phyloP scores from a whole-genome alignment of 1,284 basidiomycete genomes.

The Singerocomus inundabilis region DNA sequence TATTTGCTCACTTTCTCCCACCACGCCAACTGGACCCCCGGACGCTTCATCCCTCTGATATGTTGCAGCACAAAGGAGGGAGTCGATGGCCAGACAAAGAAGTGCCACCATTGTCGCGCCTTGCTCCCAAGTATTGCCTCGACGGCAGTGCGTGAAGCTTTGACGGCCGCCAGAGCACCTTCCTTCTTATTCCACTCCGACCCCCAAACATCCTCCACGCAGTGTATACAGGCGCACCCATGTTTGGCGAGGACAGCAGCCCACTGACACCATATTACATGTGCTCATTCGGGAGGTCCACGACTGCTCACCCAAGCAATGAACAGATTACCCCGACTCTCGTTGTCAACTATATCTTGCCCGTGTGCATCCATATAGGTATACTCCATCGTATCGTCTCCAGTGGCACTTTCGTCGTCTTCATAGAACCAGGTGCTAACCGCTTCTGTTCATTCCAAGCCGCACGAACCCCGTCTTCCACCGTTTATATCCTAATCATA shows the following conservation, averaged over 20 bases:
- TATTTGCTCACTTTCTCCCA: constrained; percentile 93
- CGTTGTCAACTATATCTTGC: no score
- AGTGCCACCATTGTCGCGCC: constrained; percentile 73
- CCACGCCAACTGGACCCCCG: constrained; percentile 94
- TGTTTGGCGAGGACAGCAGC: constrained; percentile 43
- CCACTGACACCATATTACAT: no score
- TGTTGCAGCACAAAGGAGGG: constrained; percentile 69
- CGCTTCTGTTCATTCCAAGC: constrained; percentile 62
- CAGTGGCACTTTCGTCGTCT: constrained; percentile 50
- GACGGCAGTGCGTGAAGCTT: constrained; percentile 64
- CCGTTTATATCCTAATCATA: constrained; percentile 76
- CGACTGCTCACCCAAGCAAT: constrained; percentile 49
- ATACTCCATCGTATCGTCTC: constrained; percentile 65
- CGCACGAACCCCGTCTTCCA: constrained; percentile 82
- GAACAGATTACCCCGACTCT: no score
- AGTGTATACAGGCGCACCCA: constrained; percentile 23
- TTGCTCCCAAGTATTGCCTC: no score
- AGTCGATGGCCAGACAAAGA: constrained; percentile 75
- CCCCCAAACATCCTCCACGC: constrained; percentile 51
- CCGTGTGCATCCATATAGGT: no score
- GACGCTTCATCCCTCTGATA: constrained; percentile 92
- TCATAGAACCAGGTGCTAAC: constrained; percentile 39
- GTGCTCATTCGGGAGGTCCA: constrained; percentile 46
- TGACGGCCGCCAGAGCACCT: constrained; percentile 52
- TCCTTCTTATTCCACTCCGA: no score